Evolutionary conservation across 352 stramenopile species (phyloP), one percentile per base, ranked within the genome.

Genomic region (Phytophthora sansomeana): DNA sequence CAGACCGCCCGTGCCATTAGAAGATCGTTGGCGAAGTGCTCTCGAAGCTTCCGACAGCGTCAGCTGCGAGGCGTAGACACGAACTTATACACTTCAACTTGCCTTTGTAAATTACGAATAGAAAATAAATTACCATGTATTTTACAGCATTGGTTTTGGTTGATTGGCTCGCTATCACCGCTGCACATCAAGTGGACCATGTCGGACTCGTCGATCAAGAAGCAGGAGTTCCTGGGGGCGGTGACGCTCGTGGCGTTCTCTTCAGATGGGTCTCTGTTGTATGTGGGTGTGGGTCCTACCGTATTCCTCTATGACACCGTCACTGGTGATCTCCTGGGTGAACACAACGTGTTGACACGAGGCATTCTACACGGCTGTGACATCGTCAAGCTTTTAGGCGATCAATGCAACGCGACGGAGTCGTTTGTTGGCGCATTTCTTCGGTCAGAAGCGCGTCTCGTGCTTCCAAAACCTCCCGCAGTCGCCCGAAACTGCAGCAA

Each of bases 211-310:
- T 21, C 19, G 13, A 70, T 71, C 33, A 60, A 61, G 28, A 96
- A 95, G 69, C 74, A 81, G 56, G 83, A 91, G 62, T 95, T 88
- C 69, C 53, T 95, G 16, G 87, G 89, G 53, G 84, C 89, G n/a
- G 89, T 96, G 52, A 96, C 89, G 63, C 72, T 93, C 48, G 64
- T 94, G 44, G 73, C 77, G 32, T 96, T 96, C 72, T 93, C 86
- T 1, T 42, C 50, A 3, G 70, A 91, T 67, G 87, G 86, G 3
- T 85, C 77, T 43, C 30, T 95, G 29, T 70, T 96, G 4, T 94
- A 90, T 58, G 86, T 90, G 5, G 87, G 84, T 39, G 79, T 92
- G 13, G 89, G 89, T 1, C 51, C 80, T 16, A 82, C 72, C 8
- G 17, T 96, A 32, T 93, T 85, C 55, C 46, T 90, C 33, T 96